A percentile compares a stretch with the other conserved stretches of the same genome.
Conservation (phyloP, 2,329 filamentous ascomycete genomes). For the Ciborinia camelliae region DNA sequence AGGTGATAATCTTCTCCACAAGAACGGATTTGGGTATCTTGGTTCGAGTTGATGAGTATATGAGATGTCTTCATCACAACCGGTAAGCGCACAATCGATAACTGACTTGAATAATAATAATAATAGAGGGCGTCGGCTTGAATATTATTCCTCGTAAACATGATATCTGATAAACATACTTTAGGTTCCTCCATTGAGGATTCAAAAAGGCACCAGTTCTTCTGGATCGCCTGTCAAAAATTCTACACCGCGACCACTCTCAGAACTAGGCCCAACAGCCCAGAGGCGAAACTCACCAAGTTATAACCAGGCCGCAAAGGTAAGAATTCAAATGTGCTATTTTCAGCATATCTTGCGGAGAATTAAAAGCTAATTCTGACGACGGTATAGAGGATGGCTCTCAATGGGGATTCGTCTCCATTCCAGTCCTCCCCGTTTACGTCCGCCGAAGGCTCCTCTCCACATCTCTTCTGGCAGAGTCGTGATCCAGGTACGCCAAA, state of each 20-base stretch:
- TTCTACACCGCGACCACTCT: slow-evolving; percentile 68
- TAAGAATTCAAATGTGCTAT: slow-evolving; percentile 42
- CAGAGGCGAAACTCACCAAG: slow-evolving; percentile 88
- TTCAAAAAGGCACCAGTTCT: slow-evolving; percentile 64
- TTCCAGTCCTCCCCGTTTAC: slow-evolving; percentile 79
- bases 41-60: slow-evolving; percentile 11
- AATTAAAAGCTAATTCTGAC: slow-evolving; percentile 31
- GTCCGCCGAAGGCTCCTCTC: slow-evolving; percentile 61
- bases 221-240: slow-evolving; percentile 60
- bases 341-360: slow-evolving; percentile 28
- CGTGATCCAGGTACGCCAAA: slow-evolving; percentile 65
- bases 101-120: no score
- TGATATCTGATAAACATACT: slow-evolving; percentile 11
- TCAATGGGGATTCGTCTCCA: slow-evolving; percentile 73
- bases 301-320: slow-evolving; percentile 74
- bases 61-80: slow-evolving; percentile 32
- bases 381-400: slow-evolving; percentile 61
- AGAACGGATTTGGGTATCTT: background rate
- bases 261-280: slow-evolving; percentile 84
- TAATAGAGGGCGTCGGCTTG: background rate
- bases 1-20: slow-evolving; percentile 16
- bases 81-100: slow-evolving; percentile 25
- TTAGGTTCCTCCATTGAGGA: slow-evolving; percentile 74
- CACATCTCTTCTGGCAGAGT: slow-evolving; percentile 86
- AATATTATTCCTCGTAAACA: background rate